phyloP scores from a whole-genome alignment of 1,284 basidiomycete genomes.

The Neolentinus lepideus region DNA sequence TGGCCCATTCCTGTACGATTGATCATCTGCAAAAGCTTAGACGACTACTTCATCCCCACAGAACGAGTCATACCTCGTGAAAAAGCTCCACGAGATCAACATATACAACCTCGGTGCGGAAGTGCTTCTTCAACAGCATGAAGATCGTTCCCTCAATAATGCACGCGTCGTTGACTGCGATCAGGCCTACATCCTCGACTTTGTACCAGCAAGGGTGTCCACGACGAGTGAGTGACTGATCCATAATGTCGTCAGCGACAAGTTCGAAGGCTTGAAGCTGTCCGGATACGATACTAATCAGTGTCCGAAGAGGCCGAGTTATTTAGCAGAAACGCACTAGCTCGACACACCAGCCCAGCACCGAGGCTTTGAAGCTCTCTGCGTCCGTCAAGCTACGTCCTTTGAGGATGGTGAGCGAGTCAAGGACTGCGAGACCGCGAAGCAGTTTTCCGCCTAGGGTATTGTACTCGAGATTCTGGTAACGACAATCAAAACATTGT shows the following conservation, averaged over 20 bases:
- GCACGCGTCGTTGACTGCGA: slow-evolving; percentile 96
- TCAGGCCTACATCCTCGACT: slow-evolving; percentile 68
- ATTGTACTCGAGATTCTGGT: slow-evolving; percentile 90
- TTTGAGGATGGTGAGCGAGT: slow-evolving; percentile 87
- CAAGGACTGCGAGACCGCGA: slow-evolving; percentile 91
- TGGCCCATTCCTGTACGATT: slow-evolving; percentile 97
- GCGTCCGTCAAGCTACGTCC: slow-evolving; percentile 62
- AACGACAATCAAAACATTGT: slow-evolving; percentile 9
- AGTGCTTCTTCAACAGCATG: slow-evolving; percentile 83
- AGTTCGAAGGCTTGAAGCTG: slow-evolving; percentile 98
- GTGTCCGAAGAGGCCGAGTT: neutral
- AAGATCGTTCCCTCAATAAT: slow-evolving; percentile 97
- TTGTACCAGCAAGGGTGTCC: slow-evolving; percentile 97
- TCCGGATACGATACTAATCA: neutral
- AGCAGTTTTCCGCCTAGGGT: slow-evolving; percentile 96
- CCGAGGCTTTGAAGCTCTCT: slow-evolving; percentile 86
- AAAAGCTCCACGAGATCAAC: slow-evolving; percentile 88
- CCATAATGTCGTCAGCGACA: slow-evolving; percentile 98
- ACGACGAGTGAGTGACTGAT: slow-evolving; percentile 87
- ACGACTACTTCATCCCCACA: neutral
- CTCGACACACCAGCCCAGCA: slow-evolving; percentile 96
- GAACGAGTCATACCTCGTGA: slow-evolving; percentile 54
- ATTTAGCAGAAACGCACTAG: slow-evolving; percentile 48
- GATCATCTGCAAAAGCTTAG: slow-evolving; percentile 46
- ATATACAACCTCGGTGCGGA: slow-evolving; percentile 81